A percentile compares a stretch with the other conserved stretches of the same genome.
These are phyloP conservation scores for Pichia scutulata DNA, from an alignment of 805 yeast genomes.

Conservation along the genomic window DNA sequence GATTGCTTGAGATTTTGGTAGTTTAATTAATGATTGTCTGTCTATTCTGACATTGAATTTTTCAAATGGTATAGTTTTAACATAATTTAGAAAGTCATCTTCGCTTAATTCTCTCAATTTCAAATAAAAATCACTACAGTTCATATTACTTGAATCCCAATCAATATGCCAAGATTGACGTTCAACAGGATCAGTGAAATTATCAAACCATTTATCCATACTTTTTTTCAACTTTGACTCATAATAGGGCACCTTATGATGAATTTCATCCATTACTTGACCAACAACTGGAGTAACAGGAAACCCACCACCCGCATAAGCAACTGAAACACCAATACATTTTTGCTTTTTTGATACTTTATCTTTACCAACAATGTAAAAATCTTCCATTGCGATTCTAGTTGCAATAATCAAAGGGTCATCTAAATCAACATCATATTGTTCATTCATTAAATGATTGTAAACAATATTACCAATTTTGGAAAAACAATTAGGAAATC, in stretches of 20 bases:
- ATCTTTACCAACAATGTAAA: slow-evolving; percentile 34
- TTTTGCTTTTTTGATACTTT: slow-evolving; percentile 31
- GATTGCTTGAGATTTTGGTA: slow-evolving; percentile 34
- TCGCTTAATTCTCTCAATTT: slow-evolving; percentile 33
- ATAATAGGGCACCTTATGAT: slow-evolving; percentile 41
- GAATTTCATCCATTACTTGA: slow-evolving; percentile 36
- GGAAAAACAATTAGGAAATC: slow-evolving; percentile 39
- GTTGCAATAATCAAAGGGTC: slow-evolving; percentile 37
- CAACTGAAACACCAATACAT: slow-evolving; percentile 44
- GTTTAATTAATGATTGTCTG: slow-evolving; percentile 38
- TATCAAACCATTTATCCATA: slow-evolving; percentile 44
- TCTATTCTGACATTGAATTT: slow-evolving; percentile 40
- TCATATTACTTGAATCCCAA: slow-evolving; percentile 36
- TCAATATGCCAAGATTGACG: slow-evolving; percentile 44
- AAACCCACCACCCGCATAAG: slow-evolving; percentile 47
- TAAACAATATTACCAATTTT: slow-evolving; percentile 28
- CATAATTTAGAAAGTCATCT: slow-evolving; percentile 25
- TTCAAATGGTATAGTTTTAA: slow-evolving; percentile 29
- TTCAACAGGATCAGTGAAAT: slow-evolving; percentile 38
- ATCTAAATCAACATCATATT: slow-evolving; percentile 35
- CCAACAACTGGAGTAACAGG: slow-evolving; percentile 29
- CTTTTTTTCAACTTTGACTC: slow-evolving; percentile 38
- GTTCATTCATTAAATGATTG: slow-evolving; percentile 37
- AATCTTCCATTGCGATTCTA: slow-evolving; percentile 44
- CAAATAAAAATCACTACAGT: slow-evolving; percentile 21